These are phyloP conservation scores for Colletotrichum euphorbiae DNA, from an alignment of 2,329 filamentous ascomycete genomes.

Conservation along the genomic window DNA sequence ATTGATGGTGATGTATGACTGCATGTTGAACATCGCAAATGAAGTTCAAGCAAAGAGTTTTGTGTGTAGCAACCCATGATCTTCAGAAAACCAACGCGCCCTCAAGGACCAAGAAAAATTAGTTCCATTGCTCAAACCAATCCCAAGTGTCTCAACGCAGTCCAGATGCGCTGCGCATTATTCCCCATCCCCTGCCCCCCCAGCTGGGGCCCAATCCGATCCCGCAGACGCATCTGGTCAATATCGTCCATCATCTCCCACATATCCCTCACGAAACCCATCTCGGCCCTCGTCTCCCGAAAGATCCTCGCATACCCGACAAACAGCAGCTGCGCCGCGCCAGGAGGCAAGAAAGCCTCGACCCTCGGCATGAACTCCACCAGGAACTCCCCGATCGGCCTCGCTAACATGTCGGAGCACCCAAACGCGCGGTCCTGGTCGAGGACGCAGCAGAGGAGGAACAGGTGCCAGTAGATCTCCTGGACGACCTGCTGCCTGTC, in stretches of 20 bases:
- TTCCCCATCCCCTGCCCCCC: constrained; percentile 19
- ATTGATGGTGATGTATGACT: too few species aligned
- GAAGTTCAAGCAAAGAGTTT: not conserved
- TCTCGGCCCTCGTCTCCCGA: constrained; percentile 23
- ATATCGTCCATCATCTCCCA: constrained; percentile 35
- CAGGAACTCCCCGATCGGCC: constrained; percentile 43
- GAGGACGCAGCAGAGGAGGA: constrained; percentile 46
- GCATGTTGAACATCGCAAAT: not conserved
- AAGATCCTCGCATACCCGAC: constrained; percentile 35
- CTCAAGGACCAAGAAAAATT: not conserved
- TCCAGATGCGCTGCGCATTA: constrained; percentile 32
- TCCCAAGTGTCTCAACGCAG: constrained; percentile 32
- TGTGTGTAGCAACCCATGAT: too few species aligned
- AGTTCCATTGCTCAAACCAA: not conserved
- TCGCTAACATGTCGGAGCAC: constrained; percentile 44
- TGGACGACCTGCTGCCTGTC: constrained; percentile 12
- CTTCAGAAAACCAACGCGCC: too few species aligned
- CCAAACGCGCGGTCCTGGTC: constrained; percentile 45
- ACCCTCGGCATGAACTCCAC: constrained; percentile 41
- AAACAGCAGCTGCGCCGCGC: constrained; percentile 30
- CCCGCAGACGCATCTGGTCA: constrained; percentile 19
- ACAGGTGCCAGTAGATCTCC: constrained; percentile 37
- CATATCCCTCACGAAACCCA: constrained; percentile 27
- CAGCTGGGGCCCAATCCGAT: constrained; percentile 31
- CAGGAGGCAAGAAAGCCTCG: constrained; percentile 23